A percentile compares a stretch with the other conserved stretches of the same genome.
phyloP scores from a whole-genome alignment of 805 yeast species.

The Metschnikowia peoriensis region DNA sequence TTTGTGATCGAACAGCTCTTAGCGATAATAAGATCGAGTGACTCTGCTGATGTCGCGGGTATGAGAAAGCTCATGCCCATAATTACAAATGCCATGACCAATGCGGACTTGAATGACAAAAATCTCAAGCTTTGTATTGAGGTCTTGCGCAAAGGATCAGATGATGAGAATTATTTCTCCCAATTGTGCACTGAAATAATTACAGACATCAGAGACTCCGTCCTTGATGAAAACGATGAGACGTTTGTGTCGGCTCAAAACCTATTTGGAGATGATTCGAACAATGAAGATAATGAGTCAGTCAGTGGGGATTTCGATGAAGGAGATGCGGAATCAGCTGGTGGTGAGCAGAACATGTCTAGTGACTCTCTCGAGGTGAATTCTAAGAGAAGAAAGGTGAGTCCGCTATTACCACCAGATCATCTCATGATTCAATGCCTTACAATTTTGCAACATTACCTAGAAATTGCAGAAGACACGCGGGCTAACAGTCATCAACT shows the following conservation, averaged over 20 bases:
- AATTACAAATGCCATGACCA: constrained; percentile 50
- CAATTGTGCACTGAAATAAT: constrained; percentile 83
- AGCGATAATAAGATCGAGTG: constrained; percentile 64
- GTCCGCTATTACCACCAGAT: constrained; percentile 42
- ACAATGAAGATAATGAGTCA: constrained; percentile 21
- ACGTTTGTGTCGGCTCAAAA: constrained; percentile 28
- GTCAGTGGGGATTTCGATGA: constrained; percentile 22
- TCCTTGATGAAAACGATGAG: constrained; percentile 37
- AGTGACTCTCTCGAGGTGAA: constrained; percentile 30
- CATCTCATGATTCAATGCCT: constrained; percentile 62
- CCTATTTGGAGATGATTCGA: constrained; percentile 16
- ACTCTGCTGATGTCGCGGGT: constrained; percentile 88
- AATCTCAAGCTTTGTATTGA: constrained; percentile 56
- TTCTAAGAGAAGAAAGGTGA: constrained; percentile 33
- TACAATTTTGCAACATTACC: constrained; percentile 62
- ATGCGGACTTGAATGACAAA: constrained; percentile 53
- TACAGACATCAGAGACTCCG: constrained; percentile 76
- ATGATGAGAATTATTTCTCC: constrained; percentile 80
- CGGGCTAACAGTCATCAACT: constrained; percentile 63
- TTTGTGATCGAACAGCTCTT: constrained; percentile 75
- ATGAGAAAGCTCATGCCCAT: constrained; percentile 67
- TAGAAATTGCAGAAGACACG: constrained; percentile 65
- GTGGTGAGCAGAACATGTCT: constrained; percentile 21
- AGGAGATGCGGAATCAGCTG: constrained; percentile 26
- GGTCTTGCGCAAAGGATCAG: constrained; percentile 68